phyloP scores from a whole-genome alignment of 2,329 filamentous ascomycete species.

The Drechslera avenae region DNA sequence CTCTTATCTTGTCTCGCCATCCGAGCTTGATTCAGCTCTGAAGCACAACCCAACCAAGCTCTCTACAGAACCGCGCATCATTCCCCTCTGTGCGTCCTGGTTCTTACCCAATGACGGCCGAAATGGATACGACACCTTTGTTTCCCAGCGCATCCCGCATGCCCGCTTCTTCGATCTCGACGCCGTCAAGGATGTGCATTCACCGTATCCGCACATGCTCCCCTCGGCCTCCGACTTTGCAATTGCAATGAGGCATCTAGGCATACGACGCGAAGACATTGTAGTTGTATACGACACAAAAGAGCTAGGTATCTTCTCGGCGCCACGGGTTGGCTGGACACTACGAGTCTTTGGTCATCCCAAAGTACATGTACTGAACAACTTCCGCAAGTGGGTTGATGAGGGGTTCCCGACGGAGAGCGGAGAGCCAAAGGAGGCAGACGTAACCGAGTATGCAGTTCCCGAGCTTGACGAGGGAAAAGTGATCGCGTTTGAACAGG shows the following conservation, averaged over 20 bases:
- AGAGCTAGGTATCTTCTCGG: conserved; percentile 91
- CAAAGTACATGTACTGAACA: conserved; percentile 89
- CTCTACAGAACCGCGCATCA: conserved; percentile 79
- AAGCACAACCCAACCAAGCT: conserved; percentile 81
- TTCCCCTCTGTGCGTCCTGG: conserved; percentile 92
- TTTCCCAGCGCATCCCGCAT: conserved; percentile 80
- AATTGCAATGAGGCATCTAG: conserved; percentile 84
- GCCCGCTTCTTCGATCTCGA: conserved; percentile 97
- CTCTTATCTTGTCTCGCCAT: conserved; percentile 84
- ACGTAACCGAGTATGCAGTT: conserved; percentile 50
- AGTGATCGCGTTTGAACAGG: conserved; percentile 81
- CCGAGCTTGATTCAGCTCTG: conserved; percentile 79
- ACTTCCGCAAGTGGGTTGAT: conserved; percentile 92
- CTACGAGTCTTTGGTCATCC: conserved; percentile 86
- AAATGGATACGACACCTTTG: conserved; percentile 80
- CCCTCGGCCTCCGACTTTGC: conserved; percentile 81
- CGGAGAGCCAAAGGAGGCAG: conserved; percentile 65
- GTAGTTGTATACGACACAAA: conserved; percentile 94
- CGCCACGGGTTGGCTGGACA: conserved; percentile 93
- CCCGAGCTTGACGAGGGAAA: conserved; percentile 59
- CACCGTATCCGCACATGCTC: conserved; percentile 95
- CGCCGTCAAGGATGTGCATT: conserved; percentile 83
- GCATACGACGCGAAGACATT: conserved; percentile 83
- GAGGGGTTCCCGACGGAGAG: conserved; percentile 80
- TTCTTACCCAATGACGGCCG: conserved; percentile 92